Percentiles rank a stretch among this genome's conserved stretches.
Evolutionary conservation across 176 grass and related monocot genomes (phyloP).

Genomic region (Cenchrus purpureus): DNA sequence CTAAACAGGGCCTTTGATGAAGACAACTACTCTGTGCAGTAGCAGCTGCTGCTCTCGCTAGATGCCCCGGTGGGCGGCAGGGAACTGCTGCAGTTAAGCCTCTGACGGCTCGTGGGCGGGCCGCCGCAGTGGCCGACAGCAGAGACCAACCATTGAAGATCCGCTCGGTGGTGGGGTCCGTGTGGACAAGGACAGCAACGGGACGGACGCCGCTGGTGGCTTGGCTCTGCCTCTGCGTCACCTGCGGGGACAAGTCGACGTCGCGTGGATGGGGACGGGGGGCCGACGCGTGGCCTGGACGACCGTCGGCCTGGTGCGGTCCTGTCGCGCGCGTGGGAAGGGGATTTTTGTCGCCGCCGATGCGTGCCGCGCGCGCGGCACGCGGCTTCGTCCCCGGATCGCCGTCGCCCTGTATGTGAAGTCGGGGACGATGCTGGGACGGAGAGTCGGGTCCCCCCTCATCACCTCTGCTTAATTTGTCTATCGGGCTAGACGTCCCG

Average conservation of each 20-base stretch:
- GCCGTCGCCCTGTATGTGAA: no score
- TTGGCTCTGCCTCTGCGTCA: background rate
- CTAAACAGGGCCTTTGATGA: no score
- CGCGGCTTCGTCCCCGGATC: no score
- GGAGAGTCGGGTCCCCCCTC: background rate
- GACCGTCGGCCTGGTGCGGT: background rate
- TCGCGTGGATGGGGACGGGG: constrained; percentile 11
- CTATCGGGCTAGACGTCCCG: background rate
- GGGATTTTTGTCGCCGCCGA: constrained; percentile 12
- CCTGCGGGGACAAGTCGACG: background rate
- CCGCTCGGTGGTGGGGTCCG: background rate
- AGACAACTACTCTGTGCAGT: no score
- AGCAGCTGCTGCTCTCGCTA: no score
- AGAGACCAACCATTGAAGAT: no score
- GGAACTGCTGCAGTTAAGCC: no score
- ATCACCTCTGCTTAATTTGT: background rate
- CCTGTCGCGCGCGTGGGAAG: background rate
- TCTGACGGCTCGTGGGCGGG: no score
- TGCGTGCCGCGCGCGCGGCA: background rate
- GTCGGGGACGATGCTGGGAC: no score
- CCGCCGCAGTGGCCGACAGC: no score
- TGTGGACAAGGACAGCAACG: constrained; percentile 36
- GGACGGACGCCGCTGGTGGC: background rate
- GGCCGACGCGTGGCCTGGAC: background rate
- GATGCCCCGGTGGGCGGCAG: no score